Evolutionary conservation across 169 alveolate genomes (phyloP), one percentile per base, ranked within the genome.

Genomic region (Sarcocystis neurona): DNA sequence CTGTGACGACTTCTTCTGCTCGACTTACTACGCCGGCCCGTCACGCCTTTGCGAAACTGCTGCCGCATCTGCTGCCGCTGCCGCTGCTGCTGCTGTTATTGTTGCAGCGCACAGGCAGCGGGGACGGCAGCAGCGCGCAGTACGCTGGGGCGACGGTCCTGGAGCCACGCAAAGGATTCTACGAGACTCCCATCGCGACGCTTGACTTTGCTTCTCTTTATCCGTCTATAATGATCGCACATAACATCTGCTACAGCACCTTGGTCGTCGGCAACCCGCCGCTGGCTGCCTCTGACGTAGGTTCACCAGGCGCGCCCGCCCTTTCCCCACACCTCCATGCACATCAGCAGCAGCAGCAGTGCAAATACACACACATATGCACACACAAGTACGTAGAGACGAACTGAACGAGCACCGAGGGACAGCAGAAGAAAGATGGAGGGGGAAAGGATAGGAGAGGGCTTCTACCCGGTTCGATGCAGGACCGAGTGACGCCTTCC

Each of bases 211-310:
- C 99, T 41, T 98, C 99, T 53, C 96, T 99, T 84, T 99, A 99
- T 94, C 99, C 99, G 34, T 97, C 99, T 30, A 98, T 99, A 91
- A 99, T 99, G 99, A 99, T 98, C 92, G 99, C 99, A 27, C 99
- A 98, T 93, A 99, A 98, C 92, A 94, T 99, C 77, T 99, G 99
- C 94, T 98, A 98, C 93, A 96, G 99, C 77, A 98, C 99, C 4
- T 92, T 98, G 47, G 94, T 99, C 47, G 98, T 96, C 68, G 95
- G 95, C 1, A 89, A 92, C 44, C 86, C 88, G 50, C 94, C 93
- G n/a, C 78, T 63, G 48, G 78, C 75, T 89, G 84, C 84, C 92
- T 86, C 88, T 93, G 63, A 70, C 84, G 60, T n/a, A n/a, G n/a
- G n/a, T n/a, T n/a, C n/a, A n/a, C 72, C 6, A 3, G 34, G 72